Evolutionary conservation across 208 protist species (phyloP).

Genomic region (Crithidia fasciculata): DNA sequence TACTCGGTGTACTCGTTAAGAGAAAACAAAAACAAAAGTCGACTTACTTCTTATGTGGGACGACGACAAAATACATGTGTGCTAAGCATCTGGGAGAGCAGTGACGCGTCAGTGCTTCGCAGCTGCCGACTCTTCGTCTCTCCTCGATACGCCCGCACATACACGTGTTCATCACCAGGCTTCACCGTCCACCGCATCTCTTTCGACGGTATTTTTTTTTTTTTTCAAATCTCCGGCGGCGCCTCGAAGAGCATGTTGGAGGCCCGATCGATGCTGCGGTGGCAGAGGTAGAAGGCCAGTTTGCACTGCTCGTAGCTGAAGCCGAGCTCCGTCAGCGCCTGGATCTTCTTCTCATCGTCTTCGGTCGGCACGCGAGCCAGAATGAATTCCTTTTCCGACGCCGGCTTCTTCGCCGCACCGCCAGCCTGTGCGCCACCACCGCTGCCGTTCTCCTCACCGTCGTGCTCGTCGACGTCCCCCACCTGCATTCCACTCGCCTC

Average conservation of each 20-base stretch:
- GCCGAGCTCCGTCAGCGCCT: slow-evolving; percentile 80
- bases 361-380: slow-evolving; percentile 64
- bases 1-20: too few species aligned
- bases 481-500: slow-evolving; percentile 38
- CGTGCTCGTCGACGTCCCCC: slow-evolving; percentile 25
- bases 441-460: slow-evolving; percentile 6
- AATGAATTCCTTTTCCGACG: slow-evolving; percentile 48
- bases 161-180: neutral
- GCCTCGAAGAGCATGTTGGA: slow-evolving; percentile 90
- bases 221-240: slow-evolving; percentile 68
- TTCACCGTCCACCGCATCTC: neutral
- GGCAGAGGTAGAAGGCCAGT: slow-evolving; percentile 80
- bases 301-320: slow-evolving; percentile 88
- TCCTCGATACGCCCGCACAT: too few species aligned
- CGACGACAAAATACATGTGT: too few species aligned
- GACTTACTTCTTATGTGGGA: too few species aligned
- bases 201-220: neutral
- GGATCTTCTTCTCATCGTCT: slow-evolving; percentile 87
- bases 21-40: too few species aligned
- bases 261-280: slow-evolving; percentile 80
- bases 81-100: too few species aligned
- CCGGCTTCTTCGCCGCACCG: slow-evolving; percentile 11
- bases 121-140: too few species aligned
- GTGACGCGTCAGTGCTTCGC: too few species aligned
- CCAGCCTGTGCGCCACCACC: slow-evolving; percentile 29